phyloP scores from a whole-genome alignment of 768 basidiomycete species.

The Dendrothele bispora region DNA sequence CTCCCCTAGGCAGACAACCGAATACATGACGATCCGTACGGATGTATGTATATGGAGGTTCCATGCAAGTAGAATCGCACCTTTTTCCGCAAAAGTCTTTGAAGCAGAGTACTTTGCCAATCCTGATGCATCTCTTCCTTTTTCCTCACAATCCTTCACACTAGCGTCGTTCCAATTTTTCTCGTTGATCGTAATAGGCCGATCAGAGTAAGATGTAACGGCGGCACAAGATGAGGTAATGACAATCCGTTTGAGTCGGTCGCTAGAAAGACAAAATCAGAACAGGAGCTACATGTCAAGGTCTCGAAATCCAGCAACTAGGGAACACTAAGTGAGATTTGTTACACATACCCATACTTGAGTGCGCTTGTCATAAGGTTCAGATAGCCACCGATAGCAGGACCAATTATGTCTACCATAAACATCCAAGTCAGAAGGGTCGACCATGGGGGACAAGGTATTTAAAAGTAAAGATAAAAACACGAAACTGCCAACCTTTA shows the following conservation, averaged over 20 bases:
- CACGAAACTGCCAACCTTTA: constrained; percentile 22
- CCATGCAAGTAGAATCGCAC: constrained; percentile 16
- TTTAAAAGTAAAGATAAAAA: background rate
- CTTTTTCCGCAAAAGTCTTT: constrained; percentile 61
- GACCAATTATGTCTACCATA: constrained; percentile 47
- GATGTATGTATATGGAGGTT: background rate
- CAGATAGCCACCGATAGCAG: constrained; percentile 57
- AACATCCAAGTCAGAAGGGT: too few relatives aligned
- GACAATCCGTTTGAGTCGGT: constrained; percentile 65
- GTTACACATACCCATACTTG: constrained; percentile 34
- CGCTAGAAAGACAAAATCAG: constrained; percentile 20
- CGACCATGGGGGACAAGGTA: background rate
- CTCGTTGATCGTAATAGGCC: constrained; percentile 39
- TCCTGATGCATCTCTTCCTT: constrained; percentile 44
- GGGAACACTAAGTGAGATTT: too few relatives aligned
- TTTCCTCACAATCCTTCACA: constrained; percentile 44
- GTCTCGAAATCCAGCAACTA: too few relatives aligned
- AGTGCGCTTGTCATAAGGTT: constrained; percentile 33
- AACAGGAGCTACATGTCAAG: background rate
- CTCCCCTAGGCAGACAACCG: too few relatives aligned
- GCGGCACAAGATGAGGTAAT: constrained; percentile 60
- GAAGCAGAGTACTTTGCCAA: constrained; percentile 52
- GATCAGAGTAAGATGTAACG: constrained; percentile 29
- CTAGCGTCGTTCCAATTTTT: constrained; percentile 59
- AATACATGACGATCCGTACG: background rate